Base-by-base conservation (phyloP, 2,329 filamentous ascomycete species). In the Fusarium udum region DNA sequence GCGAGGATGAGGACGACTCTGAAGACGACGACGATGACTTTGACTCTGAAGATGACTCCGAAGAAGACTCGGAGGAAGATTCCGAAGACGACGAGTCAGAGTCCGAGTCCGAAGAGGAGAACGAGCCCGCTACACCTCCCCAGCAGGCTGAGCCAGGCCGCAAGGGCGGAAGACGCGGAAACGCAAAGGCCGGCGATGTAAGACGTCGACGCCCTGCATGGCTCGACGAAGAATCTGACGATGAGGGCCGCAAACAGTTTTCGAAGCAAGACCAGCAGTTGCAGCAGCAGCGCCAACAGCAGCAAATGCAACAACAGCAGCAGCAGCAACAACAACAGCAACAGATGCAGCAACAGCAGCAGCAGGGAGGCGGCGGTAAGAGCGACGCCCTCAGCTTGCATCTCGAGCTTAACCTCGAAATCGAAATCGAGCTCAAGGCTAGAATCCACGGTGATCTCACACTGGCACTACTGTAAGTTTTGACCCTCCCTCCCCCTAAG, bases 371-470 rank as follows among this genome's bases (percentile, higher is more conserved):
- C 14, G 75, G 75, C 10, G 73, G 73, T 36, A 75, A 72, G n/a
- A 77, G 77, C 7, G 75, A 78, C 36, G 65, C 77, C 32, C 83
- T 95, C 79, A 92, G 92, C 80, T 82, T 96, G 76, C 88, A 91
- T 42, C 84, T 96, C 28, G 93, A 96, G 79, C 86, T 95, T 64
- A 96, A 96, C 82, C 85, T 96, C 64, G 93, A 96, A 75, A 88
- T 96, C 56, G 93, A 96, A 82, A 93, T 96, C 70, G 92, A 94
- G 77, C 87, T 96, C 69, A 96, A 96, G 86, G 93, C 93, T 26
- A 92, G 92, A 82, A 95, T 96, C 74, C 91, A 95, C 77, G 94
- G 94, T 79, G 94, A 97, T 84, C 83, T 97, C 73, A 95, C 93
- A 39, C 83, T 96, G 73, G 92, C 91, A 73, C 86, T 96, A 75